Base-by-base conservation (phyloP, 2,329 filamentous ascomycete species). In the Pseudopithomyces chartarum region DNA sequence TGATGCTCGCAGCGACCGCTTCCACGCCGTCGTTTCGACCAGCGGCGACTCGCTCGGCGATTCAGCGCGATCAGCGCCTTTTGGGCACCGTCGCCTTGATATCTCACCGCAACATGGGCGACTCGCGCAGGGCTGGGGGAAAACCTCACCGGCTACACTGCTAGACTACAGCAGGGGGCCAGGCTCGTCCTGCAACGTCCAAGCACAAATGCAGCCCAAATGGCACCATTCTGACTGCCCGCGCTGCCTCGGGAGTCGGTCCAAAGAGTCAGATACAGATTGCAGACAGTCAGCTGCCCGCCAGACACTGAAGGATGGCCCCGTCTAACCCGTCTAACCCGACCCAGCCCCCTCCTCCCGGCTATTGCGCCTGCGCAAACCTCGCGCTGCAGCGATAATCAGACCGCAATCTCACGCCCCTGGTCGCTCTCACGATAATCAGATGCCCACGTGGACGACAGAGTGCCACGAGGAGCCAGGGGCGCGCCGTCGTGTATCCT, bases 1-100 rank as follows among this genome's bases (percentile, higher is more conserved):
- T 64, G 65, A 71, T 67, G 66, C 26, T 29, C 26, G 26, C 26
- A 29, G 26, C 26, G 26, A 29, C 26, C 26, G 26, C 26, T 29
- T 8, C 26, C 26, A 8, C 26, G 26, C 26, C 26, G 26, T 29
- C 26, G 26, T 29, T 57, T 62, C 65, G 55, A 58, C 61, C 55
- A 60, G 59, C 65, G 34, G 5, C 34, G 15, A n/a, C 34, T 36
- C 12, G 34, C 5, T 36, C 34, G 63, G 60, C 65, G 58, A 57
- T 48, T 55, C 29, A 54, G 39, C 50, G 54, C 19, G 20, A 29
- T n/a, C 42, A 8, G 12, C 20, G 43, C 46, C 19, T 43, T 38
- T 19, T 22, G 3, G 50, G 39, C 53, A 47, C 43, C 43, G 23
- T 19, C 34, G 34, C 34, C 34, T 11, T 36, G 34, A 29, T 29